Evolutionary conservation across 352 stramenopile genomes (phyloP), one percentile per base, ranked within the genome.

Genomic region (Pilasporangium apinafurcum): DNA sequence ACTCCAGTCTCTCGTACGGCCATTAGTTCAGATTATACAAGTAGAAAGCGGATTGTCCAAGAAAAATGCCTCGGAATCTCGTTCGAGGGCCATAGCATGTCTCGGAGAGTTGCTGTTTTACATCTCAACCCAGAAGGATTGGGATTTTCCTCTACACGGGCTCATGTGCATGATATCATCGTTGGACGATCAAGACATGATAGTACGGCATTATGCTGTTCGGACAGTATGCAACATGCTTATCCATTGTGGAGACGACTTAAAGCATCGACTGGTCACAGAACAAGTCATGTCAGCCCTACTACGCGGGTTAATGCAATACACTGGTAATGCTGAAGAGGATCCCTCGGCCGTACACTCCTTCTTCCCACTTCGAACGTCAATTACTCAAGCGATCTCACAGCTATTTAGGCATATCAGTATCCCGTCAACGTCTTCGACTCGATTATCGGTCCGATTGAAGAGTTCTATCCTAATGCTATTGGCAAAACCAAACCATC

Each of bases 41-140:
- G 25, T 36, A 6, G 16, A 18, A 1, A 21, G 10, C 4, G n/a
- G 8, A 26, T 20, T 26, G 6, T 12, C 6, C n/a, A 22, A 37
- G 3, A 18, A 35, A 32, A 45, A 58, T 16, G 25, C 14, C 8
- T 34, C n/a, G n/a, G 47, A 20, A 42, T 25, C 4, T 44, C 7
- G 4, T 25, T 44, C 4, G 4, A 22, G 34, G 1, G 53, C 78
- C 7, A 40, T 79, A 4, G 59, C 73, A 4, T 83, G 76, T 44
- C 51, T 93, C 1, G 81, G 81, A 6, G 78, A 91, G 44, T 48
- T 91, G 16, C 38, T 87, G 0, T 88, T 90, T 44, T 89, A 89
- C 44, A 70, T 81, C 9, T 68, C 74, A 8, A 83, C 78, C 0
- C 73, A 86, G 37, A 60, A 77, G 18, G 55, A 73, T 13, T 66